Evolutionary conservation across 2,329 filamentous ascomycete species (phyloP).

Genomic region (Colletotrichum tabaci): DNA sequence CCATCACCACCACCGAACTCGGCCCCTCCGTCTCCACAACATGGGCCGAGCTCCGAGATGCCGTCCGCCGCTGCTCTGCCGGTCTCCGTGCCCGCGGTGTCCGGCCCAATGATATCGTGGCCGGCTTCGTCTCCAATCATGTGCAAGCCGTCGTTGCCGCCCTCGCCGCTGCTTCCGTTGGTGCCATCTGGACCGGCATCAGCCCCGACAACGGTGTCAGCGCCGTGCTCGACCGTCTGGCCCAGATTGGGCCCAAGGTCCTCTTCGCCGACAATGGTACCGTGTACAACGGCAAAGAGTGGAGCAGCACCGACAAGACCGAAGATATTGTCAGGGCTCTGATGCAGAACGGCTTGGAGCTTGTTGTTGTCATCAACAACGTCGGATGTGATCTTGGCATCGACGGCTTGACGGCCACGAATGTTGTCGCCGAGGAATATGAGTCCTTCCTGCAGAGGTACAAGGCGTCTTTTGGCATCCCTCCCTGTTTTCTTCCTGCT

Average conservation of each 20-base stretch:
- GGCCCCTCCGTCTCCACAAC: constrained; percentile 71
- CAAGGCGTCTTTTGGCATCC: too few species aligned
- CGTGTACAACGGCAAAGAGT: constrained; percentile 91
- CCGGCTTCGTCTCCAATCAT: constrained; percentile 90
- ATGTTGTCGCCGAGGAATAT: constrained; percentile 61
- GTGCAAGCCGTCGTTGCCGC: constrained; percentile 89
- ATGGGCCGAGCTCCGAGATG: constrained; percentile 86
- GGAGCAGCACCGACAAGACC: constrained; percentile 85
- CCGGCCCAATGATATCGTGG: constrained; percentile 68
- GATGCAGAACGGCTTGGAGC: constrained; percentile 71
- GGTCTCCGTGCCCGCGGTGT: constrained; percentile 79
- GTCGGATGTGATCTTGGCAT: constrained; percentile 64
- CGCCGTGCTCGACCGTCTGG: constrained; percentile 88
- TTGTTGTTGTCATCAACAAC: constrained; percentile 82
- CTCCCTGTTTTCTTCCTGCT: not conserved
- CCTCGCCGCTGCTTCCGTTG: constrained; percentile 85
- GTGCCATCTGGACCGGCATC: constrained; percentile 93
- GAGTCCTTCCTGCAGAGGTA: constrained; percentile 56
- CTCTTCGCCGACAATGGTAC: constrained; percentile 91
- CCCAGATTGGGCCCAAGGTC: constrained; percentile 86
- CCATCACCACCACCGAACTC: constrained; percentile 86
- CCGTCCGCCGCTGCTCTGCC: constrained; percentile 80
- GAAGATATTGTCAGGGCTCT: constrained; percentile 81
- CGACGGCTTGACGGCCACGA: constrained; percentile 56
- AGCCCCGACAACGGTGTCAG: constrained; percentile 94